These are phyloP conservation scores for Globisporangium middletonii DNA, from an alignment of 352 stramenopile genomes.

Conservation along the genomic window DNA sequence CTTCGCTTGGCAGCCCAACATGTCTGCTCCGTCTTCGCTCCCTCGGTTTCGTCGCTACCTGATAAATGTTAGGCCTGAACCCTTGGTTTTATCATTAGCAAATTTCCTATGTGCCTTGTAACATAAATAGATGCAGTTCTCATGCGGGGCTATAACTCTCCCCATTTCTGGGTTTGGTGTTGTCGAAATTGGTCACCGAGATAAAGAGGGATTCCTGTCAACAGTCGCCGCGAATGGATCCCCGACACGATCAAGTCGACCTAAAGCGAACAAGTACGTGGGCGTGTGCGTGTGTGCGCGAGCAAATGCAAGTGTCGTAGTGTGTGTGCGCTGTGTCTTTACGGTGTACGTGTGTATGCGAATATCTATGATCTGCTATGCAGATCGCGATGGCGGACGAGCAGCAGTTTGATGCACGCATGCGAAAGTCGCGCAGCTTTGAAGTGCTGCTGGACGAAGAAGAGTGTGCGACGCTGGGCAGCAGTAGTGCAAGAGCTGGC, in stretches of 20 bases:
- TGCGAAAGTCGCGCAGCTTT: conserved; percentile 45
- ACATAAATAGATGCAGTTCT: too few species aligned
- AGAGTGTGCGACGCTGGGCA: conserved; percentile 1
- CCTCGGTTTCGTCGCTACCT: too few species aligned
- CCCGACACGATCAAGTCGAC: neutral
- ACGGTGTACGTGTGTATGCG: neutral
- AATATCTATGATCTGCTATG: neutral
- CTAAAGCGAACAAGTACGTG: neutral
- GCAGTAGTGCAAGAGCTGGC: neutral
- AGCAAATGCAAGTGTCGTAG: too few species aligned
- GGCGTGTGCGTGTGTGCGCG: too few species aligned
- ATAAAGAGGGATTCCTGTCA: too few species aligned
- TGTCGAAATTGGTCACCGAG: too few species aligned
- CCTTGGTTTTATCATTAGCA: too few species aligned
- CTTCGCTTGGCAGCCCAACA: neutral
- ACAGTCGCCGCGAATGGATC: too few species aligned
- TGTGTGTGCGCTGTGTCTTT: too few species aligned
- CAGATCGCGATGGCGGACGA: conserved; percentile 1
- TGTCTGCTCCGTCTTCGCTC: neutral
- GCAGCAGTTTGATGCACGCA: neutral
- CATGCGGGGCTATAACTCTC: too few species aligned
- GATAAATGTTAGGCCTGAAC: too few species aligned
- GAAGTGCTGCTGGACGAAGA: conserved; percentile 23
- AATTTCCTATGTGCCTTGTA: too few species aligned
- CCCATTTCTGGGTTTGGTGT: neutral